A percentile compares a stretch with the other conserved stretches of the same genome.
phyloP scores from a whole-genome alignment of 2,329 filamentous ascomycete genomes.

The Claviceps quebecensis region DNA sequence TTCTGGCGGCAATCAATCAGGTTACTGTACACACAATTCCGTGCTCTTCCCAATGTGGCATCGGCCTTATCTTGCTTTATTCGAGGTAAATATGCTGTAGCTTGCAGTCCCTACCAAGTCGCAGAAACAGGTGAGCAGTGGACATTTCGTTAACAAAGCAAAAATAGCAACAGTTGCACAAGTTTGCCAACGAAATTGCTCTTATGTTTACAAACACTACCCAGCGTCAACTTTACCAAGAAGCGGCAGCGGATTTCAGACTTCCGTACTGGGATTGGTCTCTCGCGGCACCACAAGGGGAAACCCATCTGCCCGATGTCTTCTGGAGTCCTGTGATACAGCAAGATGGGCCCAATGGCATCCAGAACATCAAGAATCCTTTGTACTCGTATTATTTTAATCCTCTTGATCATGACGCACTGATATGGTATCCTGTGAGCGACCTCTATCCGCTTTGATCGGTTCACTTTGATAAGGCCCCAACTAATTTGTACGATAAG shows the following conservation, averaged over 20 bases:
- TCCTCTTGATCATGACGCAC: slow-evolving; percentile 42
- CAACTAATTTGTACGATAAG: slow-evolving; percentile 19
- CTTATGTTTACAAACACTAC: slow-evolving; percentile 31
- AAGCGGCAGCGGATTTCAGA: slow-evolving; percentile 36
- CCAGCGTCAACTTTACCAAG: slow-evolving; percentile 33
- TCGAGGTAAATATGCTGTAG: slow-evolving; percentile 29
- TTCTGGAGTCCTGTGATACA: slow-evolving; percentile 35
- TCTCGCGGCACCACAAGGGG: slow-evolving; percentile 29
- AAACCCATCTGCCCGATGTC: slow-evolving; percentile 30
- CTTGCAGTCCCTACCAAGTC: not conserved
- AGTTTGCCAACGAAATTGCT: slow-evolving; percentile 29
- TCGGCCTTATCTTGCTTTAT: slow-evolving; percentile 57
- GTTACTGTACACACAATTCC: slow-evolving; percentile 67
- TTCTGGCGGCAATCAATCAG: slow-evolving; percentile 39
- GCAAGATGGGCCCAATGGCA: slow-evolving; percentile 41
- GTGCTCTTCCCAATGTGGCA: slow-evolving; percentile 74
- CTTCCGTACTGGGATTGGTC: slow-evolving; percentile 50
- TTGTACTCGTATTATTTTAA: slow-evolving; percentile 47
- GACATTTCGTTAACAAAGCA: slow-evolving; percentile 7
- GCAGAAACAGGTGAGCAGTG: not conserved
- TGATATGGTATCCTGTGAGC: slow-evolving; percentile 47
- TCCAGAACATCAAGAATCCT: slow-evolving; percentile 45
- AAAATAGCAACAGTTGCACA: slow-evolving; percentile 22
- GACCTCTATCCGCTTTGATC: not conserved
- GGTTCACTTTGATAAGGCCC: not conserved